These are phyloP conservation scores for Suhomyces taliae DNA, from an alignment of 1,139 yeast species.

Conservation along the genomic window DNA sequence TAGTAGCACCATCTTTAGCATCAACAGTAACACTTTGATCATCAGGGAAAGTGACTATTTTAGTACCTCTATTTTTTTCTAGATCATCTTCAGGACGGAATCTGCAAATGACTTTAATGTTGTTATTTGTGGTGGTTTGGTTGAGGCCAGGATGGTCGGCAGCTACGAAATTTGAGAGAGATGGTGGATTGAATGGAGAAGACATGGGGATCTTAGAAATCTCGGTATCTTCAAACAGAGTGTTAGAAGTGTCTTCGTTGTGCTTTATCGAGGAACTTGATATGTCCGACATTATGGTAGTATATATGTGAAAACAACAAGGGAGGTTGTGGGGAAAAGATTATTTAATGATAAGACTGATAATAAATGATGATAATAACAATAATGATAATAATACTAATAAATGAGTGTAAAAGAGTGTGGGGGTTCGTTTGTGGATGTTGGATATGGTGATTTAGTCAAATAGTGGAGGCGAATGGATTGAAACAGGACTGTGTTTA, in stretches of 20 bases:
- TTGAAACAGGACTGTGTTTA: too few species aligned
- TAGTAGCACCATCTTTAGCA: conserved; percentile 31
- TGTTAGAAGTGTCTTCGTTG: conserved; percentile 4
- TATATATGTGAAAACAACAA: not conserved
- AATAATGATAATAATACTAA: too few species aligned
- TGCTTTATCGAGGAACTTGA: conserved; percentile 6
- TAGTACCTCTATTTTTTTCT: conserved; percentile 28
- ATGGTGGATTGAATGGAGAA: conserved; percentile 8
- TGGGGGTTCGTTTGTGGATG: too few species aligned
- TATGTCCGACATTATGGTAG: conserved; percentile 2
- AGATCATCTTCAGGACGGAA: conserved; percentile 52
- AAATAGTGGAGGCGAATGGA: too few species aligned
- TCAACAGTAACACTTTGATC: conserved; percentile 30
- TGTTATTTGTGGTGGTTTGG: conserved; percentile 14
- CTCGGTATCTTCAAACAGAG: conserved; percentile 1
- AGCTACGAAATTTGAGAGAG: conserved; percentile 2
- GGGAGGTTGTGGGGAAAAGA: not conserved
- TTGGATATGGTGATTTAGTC: too few species aligned
- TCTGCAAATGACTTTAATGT: conserved; percentile 66
- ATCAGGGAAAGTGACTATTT: conserved; percentile 26
- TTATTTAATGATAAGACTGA: not conserved
- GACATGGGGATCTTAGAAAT: conserved; percentile 1
- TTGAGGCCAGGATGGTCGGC: conserved; percentile 8
- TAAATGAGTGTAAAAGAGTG: too few species aligned
- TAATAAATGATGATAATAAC: too few species aligned